Percentiles rank a stretch among this genome's conserved stretches.
Evolutionary conservation across 1,284 basidiomycete genomes (phyloP).

Genomic region (Peniophora sp.): DNA sequence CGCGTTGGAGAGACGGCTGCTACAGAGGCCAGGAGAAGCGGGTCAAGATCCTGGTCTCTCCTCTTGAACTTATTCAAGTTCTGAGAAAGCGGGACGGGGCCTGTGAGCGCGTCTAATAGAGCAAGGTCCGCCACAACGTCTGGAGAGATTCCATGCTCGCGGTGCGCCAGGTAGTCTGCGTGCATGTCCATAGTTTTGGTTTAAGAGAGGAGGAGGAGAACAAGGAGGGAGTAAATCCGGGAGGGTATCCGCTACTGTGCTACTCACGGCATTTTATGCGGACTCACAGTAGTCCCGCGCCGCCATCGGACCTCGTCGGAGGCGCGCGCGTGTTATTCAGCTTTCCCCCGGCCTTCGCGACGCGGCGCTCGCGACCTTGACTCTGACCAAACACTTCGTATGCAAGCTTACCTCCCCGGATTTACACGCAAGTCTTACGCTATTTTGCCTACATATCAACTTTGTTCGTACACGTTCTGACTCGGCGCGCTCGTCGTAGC

Average conservation of each 20-base stretch:
- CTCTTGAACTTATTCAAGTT: slow-evolving; percentile 33
- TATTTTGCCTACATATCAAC: too few relatives aligned
- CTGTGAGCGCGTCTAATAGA: slow-evolving; percentile 46
- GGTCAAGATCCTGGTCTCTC: slow-evolving; percentile 64
- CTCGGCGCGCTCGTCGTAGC: too few relatives aligned
- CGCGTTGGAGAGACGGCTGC: slow-evolving; percentile 66
- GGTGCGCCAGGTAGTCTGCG: slow-evolving; percentile 15
- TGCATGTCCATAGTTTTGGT: slow-evolving; percentile 10
- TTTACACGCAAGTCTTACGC: too few relatives aligned
- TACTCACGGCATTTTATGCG: too few relatives aligned
- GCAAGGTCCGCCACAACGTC: slow-evolving; percentile 31
- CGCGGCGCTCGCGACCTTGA: too few relatives aligned
- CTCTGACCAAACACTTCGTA: too few relatives aligned
- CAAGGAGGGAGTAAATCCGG: neutral
- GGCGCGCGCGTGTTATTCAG: too few relatives aligned
- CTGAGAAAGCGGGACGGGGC: slow-evolving; percentile 30
- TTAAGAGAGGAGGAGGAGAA: neutral
- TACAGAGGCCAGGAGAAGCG: slow-evolving; percentile 64
- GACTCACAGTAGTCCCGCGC: too few relatives aligned
- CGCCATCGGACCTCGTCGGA: too few relatives aligned
- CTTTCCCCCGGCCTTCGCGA: too few relatives aligned
- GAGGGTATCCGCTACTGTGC: neutral
- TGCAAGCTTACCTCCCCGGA: too few relatives aligned
- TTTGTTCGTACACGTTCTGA: too few relatives aligned
- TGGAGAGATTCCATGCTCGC: slow-evolving; percentile 17